Percentiles rank a stretch among this genome's conserved stretches.
Conservation (phyloP, 805 yeast genomes). For the Metschnikowia gelsemii region DNA sequence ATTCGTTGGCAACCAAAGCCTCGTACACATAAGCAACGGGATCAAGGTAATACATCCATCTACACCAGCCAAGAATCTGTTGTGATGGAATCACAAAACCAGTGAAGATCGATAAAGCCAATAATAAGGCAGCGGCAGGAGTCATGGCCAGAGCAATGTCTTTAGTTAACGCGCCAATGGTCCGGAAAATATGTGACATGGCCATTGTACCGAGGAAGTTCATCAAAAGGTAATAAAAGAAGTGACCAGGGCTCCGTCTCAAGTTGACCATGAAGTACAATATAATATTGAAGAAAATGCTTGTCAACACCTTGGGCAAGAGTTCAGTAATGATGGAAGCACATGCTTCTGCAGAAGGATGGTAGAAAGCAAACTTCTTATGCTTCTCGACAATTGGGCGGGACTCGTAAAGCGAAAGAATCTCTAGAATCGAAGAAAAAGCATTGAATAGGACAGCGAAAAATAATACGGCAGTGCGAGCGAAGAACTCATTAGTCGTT, state of each 20-base stretch:
- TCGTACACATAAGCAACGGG: constrained; percentile 31
- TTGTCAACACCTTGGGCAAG: constrained; percentile 50
- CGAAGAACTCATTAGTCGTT: constrained; percentile 53
- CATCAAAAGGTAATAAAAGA: constrained; percentile 36
- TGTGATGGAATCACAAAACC: constrained; percentile 43
- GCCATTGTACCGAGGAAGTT: constrained; percentile 17
- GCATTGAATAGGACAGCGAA: constrained; percentile 60
- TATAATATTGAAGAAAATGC: constrained; percentile 30
- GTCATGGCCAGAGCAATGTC: constrained; percentile 41
- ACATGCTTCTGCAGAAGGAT: constrained; percentile 70
- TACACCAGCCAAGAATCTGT: constrained; percentile 30
- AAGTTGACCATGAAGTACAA: constrained; percentile 30
- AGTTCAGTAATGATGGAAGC: constrained; percentile 58
- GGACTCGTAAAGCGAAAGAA: constrained; percentile 53
- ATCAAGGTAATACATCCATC: constrained; percentile 38
- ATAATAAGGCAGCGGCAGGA: constrained; percentile 42
- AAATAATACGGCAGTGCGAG: constrained; percentile 61
- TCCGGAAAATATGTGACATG: constrained; percentile 41
- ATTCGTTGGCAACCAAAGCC: constrained; percentile 26
- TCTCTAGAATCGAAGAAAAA: constrained; percentile 56
- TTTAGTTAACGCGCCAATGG: constrained; percentile 40
- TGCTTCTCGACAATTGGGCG: constrained; percentile 70
- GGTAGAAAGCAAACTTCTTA: constrained; percentile 65
- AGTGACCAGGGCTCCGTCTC: constrained; percentile 34
- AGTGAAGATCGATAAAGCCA: constrained; percentile 55